A percentile compares a stretch with the other conserved stretches of the same genome.
Evolutionary conservation across 2,329 filamentous ascomycete species (phyloP).

Genomic region (Trichoderma gracile): DNA sequence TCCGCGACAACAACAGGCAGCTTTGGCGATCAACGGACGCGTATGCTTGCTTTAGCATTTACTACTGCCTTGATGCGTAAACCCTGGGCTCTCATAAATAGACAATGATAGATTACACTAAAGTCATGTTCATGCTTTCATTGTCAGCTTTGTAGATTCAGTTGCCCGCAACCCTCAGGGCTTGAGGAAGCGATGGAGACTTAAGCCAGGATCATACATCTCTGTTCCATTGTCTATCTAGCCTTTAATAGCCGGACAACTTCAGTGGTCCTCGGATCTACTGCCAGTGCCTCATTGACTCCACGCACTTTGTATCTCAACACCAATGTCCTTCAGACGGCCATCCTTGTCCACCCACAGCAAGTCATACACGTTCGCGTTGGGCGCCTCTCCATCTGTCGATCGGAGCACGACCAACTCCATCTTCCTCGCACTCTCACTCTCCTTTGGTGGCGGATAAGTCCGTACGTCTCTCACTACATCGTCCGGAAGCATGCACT

Average conservation of each 20-base stretch:
- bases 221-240: too few relatives aligned
- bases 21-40: slow-evolving; percentile 1
- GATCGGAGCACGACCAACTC: background rate
- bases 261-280: too few relatives aligned
- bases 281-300: too few relatives aligned
- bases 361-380: background rate
- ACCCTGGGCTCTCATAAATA: too few relatives aligned
- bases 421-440: background rate
- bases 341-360: background rate
- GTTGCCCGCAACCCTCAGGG: too few relatives aligned
- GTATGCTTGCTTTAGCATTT: slow-evolving; percentile 18
- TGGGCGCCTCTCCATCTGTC: background rate
- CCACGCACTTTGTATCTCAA: background rate
- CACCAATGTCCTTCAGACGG: background rate
- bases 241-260: too few relatives aligned
- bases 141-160: too few relatives aligned
- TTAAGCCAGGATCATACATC: too few relatives aligned
- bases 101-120: too few relatives aligned
- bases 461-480: background rate
- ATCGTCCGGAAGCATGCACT: background rate
- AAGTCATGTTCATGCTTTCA: too few relatives aligned
- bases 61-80: slow-evolving; percentile 16
- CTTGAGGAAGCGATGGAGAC: too few relatives aligned
- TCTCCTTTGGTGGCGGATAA: background rate
- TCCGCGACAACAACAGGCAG: slow-evolving; percentile 14